phyloP scores from a whole-genome alignment of 768 basidiomycete genomes.

The Mycena chlorophos region DNA sequence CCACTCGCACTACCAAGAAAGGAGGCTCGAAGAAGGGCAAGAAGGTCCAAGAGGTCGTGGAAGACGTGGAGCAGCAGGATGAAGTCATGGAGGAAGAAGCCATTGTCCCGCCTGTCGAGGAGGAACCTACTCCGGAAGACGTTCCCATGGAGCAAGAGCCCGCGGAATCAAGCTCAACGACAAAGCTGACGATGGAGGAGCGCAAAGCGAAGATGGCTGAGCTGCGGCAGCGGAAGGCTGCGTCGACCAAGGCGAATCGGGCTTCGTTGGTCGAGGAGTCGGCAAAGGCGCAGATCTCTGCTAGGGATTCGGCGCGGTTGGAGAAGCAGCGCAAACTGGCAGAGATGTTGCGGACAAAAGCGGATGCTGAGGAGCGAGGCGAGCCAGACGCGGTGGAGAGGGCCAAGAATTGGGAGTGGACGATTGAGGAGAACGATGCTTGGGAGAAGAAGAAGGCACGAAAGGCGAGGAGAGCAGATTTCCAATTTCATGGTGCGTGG shows the following conservation, averaged over 20 bases:
- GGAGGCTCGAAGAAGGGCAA: not conserved
- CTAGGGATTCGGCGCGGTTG: slow-evolving; percentile 77
- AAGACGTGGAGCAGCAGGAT: not conserved
- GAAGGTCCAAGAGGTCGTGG: not conserved
- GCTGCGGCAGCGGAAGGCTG: slow-evolving; percentile 16
- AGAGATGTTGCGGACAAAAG: slow-evolving; percentile 79
- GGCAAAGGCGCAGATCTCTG: slow-evolving; percentile 71
- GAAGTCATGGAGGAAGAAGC: not conserved
- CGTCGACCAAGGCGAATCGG: slow-evolving; percentile 65
- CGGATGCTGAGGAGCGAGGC: slow-evolving; percentile 88
- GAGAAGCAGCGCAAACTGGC: slow-evolving; percentile 91
- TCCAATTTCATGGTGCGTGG: slow-evolving; percentile 84
- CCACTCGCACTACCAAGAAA: not conserved
- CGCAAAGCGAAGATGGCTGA: slow-evolving; percentile 21
- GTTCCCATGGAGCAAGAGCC: slow-evolving; percentile 7
- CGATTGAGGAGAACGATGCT: slow-evolving; percentile 91
- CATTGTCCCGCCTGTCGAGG: too few species aligned
- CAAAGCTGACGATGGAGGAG: slow-evolving; percentile 19
- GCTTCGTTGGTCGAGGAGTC: slow-evolving; percentile 84
- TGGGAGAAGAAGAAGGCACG: slow-evolving; percentile 91
- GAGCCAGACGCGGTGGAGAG: slow-evolving; percentile 76
- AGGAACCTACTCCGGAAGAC: too few species aligned
- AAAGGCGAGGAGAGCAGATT: slow-evolving; percentile 84
- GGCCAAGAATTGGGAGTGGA: slow-evolving; percentile 93
- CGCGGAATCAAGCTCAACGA: not conserved